A percentile compares a stretch with the other conserved stretches of the same genome.
phyloP scores from a whole-genome alignment of 768 basidiomycete species.

The Lanmaoa pseudosensibilis region DNA sequence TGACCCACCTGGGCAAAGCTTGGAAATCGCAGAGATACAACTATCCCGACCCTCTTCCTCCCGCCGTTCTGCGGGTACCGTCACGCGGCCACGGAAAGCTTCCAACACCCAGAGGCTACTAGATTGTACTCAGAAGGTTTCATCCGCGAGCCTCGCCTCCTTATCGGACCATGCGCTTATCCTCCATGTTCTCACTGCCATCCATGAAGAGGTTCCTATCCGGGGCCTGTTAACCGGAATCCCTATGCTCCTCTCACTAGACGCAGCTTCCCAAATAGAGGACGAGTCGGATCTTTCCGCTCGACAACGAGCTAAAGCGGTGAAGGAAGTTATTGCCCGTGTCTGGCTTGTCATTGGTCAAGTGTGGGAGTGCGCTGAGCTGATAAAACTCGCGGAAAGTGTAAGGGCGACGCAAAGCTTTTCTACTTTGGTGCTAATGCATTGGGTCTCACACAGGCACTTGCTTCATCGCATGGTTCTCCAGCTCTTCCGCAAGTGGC shows the following conservation, averaged over 20 bases:
- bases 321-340: conserved; percentile 62
- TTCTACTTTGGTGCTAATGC: conserved; percentile 19
- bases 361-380: conserved; percentile 63
- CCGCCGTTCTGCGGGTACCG: conserved; percentile 49
- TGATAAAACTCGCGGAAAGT: conserved; percentile 54
- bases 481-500: conserved; percentile 38
- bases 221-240: conserved; percentile 74
- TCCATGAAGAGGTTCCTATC: conserved; percentile 73
- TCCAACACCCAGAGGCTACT: conserved; percentile 55
- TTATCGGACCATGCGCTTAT: conserved; percentile 76
- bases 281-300: conserved; percentile 39
- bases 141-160: conserved; percentile 52
- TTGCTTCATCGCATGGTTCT: conserved; percentile 43
- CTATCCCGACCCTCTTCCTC: conserved; percentile 38
- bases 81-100: conserved; percentile 56
- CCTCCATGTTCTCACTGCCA: conserved; percentile 60
- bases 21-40: conserved; percentile 20
- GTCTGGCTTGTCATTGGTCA: conserved; percentile 70
- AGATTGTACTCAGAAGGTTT: conserved; percentile 43
- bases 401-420: conserved; percentile 39
- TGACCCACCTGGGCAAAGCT: conserved; percentile 25
- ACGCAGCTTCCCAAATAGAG: conserved; percentile 48
- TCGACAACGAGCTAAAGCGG: conserved; percentile 47
- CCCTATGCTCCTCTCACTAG: conserved; percentile 84
- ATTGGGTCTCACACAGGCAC: conserved; percentile 38